Evolutionary conservation across 768 basidiomycete species (phyloP), one percentile per base, ranked within the genome.

Genomic region (Xanthoconium stramineum): DNA sequence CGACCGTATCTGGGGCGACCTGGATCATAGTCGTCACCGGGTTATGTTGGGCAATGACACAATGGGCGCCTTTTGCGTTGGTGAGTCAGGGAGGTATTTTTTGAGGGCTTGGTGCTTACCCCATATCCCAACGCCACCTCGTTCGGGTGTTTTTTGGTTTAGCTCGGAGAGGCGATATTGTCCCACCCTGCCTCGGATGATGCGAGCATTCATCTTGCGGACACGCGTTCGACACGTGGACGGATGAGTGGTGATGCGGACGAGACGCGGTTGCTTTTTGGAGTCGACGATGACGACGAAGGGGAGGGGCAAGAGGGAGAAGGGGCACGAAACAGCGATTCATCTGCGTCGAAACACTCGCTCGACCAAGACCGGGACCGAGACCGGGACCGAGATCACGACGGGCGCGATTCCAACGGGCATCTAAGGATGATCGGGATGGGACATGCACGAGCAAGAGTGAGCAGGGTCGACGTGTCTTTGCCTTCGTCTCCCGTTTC

Each of bases 1-100:
- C 82, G 10, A 83, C 79, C 15, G 88, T 94, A 1, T 66, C 66
- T 15, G 85, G 88, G 0, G 88, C 92, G 17, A 93, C 89, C 0
- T 53, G 85, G 13, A 78, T 98, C 57, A 83, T 97, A 49, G 81
- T 86, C 9, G 61, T 89, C 13, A 86, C 87, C 8, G 96, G 96
- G 0, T 88, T 97, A 62, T 88, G 90, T n/a, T 97, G 90, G 91
- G 93, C 94, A 6, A 80, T 98, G 50, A 83, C 87, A 1, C 88
- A 89, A 71, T 98, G 95, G 96, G 93, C 86, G 4, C 95, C 95
- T 3, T 96, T 92, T 72, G 85, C 93, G 0, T 71, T 98, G 65
- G 92, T 95, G 60, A 46, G 84, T 74, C 15, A 29, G 17, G 45
- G 13, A 30, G 43, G 35, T 46, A 19, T 12, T n/a, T 32, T 32